A percentile compares a stretch with the other conserved stretches of the same genome.
These are phyloP conservation scores for Scedosporium apiospermum DNA, from an alignment of 2,329 filamentous ascomycete species.

Conservation along the genomic window DNA sequence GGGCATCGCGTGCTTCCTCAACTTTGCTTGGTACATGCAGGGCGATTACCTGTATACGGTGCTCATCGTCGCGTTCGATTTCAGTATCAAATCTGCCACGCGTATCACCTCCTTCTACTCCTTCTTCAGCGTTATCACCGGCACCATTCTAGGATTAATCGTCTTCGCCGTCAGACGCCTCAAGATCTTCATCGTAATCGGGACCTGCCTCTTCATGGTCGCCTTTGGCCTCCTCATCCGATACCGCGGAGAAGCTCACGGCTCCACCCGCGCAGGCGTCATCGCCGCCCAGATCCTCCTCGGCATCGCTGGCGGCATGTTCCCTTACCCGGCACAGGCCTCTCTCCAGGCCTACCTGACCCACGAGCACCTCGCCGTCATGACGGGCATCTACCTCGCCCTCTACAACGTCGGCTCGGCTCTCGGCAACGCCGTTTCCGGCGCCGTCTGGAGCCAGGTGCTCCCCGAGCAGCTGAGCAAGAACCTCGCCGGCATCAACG, in stretches of 20 bases:
- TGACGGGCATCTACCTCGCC: slow-evolving; percentile 54
- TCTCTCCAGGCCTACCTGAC: slow-evolving; percentile 30
- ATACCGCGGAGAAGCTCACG: slow-evolving; percentile 43
- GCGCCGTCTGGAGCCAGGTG: slow-evolving; percentile 52
- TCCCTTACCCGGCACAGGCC: slow-evolving; percentile 40
- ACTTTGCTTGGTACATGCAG: slow-evolving; percentile 53
- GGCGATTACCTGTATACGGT: slow-evolving; percentile 56
- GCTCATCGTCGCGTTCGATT: slow-evolving; percentile 51
- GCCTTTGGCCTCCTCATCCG: slow-evolving; percentile 56
- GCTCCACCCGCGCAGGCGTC: slow-evolving; percentile 40
- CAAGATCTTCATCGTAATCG: slow-evolving; percentile 54
- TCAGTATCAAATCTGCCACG: slow-evolving; percentile 45
- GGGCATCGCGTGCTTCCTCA: slow-evolving; percentile 46
- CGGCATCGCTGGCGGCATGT: slow-evolving; percentile 54
- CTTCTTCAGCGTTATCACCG: slow-evolving; percentile 46
- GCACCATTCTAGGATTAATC: slow-evolving; percentile 45
- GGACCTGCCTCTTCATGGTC: slow-evolving; percentile 52
- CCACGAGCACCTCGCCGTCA: slow-evolving; percentile 49
- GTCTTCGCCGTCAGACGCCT: slow-evolving; percentile 48
- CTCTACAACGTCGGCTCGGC: slow-evolving; percentile 55
- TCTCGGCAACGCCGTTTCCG: slow-evolving; percentile 49
- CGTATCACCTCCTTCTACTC: slow-evolving; percentile 51
- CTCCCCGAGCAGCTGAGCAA: slow-evolving; percentile 34
- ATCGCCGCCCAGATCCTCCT: slow-evolving; percentile 54
- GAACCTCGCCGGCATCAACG: slow-evolving; percentile 26